Evolutionary conservation across 1,139 yeast species (phyloP).

Genomic region (Yamadazyma kanchanaburiensis): DNA sequence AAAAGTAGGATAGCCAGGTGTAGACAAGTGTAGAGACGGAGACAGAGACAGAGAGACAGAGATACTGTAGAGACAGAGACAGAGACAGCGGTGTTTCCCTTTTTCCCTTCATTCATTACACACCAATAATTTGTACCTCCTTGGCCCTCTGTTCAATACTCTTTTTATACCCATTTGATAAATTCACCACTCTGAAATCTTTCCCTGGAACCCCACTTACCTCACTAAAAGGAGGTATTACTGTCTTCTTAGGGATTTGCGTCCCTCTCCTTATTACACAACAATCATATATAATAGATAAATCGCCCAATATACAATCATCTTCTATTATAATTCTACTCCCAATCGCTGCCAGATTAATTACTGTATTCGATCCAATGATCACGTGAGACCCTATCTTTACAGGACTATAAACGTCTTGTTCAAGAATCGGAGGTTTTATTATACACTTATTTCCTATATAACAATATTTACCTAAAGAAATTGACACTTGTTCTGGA

Average conservation of each 20-base stretch:
- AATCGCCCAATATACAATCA: constrained; percentile 35
- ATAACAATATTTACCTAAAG: constrained; percentile 52
- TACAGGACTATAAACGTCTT: constrained; percentile 22
- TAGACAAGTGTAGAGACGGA: no score
- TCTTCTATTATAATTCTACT: constrained; percentile 52
- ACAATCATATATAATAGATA: constrained; percentile 60
- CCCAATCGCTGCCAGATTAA: constrained; percentile 54
- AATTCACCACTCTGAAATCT: constrained; percentile 24
- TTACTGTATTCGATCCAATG: constrained; percentile 40
- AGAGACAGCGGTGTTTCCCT: no score
- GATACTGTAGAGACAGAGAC: no score
- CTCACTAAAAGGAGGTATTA: constrained; percentile 59
- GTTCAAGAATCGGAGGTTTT: neutral
- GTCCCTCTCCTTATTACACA: constrained; percentile 50
- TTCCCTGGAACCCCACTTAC: constrained; percentile 42
- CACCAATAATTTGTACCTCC: constrained; percentile 22
- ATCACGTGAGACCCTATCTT: constrained; percentile 59
- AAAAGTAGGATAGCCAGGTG: no score
- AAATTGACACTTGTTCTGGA: constrained; percentile 29
- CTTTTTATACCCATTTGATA: constrained; percentile 40
- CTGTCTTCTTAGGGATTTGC: constrained; percentile 50
- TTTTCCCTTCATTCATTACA: neutral
- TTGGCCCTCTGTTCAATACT: constrained; percentile 42
- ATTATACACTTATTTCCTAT: constrained; percentile 28
- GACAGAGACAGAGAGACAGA: no score